Conservation (phyloP, 164 flowering plant genomes). For the Aristolochia fimbriata region DNA sequence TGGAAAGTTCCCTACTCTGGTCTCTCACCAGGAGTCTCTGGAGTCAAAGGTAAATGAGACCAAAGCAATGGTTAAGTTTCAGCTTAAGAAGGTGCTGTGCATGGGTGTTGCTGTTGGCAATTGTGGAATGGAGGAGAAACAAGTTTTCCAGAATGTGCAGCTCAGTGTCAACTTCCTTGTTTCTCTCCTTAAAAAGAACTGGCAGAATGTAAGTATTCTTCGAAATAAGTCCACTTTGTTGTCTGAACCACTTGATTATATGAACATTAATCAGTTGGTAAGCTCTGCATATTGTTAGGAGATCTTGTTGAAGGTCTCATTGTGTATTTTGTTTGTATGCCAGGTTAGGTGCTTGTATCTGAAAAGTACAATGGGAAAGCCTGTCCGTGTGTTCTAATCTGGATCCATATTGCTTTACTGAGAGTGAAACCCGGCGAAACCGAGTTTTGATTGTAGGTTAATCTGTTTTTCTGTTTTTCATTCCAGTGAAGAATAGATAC, state of each 20-base stretch:
- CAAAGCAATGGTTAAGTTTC: conserved; percentile 66
- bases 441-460: not conserved
- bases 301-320: not conserved
- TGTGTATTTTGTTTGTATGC: not conserved
- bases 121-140: conserved; percentile 65
- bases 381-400: conserved; percentile 12
- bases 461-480: not conserved
- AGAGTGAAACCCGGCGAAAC: not conserved
- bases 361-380: conserved; percentile 24
- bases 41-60: conserved; percentile 64
- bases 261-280: not conserved
- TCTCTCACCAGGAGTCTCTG: conserved; percentile 59
- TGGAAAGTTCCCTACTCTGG: conserved; percentile 75
- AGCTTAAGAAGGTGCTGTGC: conserved; percentile 69
- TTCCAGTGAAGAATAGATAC: not conserved
- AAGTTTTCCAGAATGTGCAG: conserved; percentile 73
- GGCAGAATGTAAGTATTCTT: conserved; percentile 60
- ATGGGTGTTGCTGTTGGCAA: conserved; percentile 85
- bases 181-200: conserved; percentile 60
- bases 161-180: conserved; percentile 65
- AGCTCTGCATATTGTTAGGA: not conserved
- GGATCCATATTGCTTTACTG: not conserved
- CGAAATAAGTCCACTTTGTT: not conserved
- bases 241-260: not conserved
- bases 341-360: conserved; percentile 24